Conservation (phyloP, 108 stramenopile genomes). For the Poteriospumella lacustris region DNA sequence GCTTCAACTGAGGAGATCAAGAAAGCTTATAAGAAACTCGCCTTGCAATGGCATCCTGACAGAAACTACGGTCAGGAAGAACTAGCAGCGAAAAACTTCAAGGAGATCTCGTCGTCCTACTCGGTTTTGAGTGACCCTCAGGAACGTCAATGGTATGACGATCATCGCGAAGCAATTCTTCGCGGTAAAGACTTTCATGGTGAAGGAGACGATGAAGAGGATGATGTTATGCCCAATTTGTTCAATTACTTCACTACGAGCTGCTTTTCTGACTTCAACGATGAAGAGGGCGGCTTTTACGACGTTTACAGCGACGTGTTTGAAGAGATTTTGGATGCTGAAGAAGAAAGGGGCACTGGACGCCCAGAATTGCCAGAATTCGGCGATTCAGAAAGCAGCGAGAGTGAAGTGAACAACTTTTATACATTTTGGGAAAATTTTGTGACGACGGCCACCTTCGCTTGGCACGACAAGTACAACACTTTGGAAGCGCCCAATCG, state of each 20-base stretch:
- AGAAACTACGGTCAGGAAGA: slow-evolving; percentile 36
- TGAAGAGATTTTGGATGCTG: slow-evolving; percentile 4
- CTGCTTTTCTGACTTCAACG: slow-evolving; percentile 37
- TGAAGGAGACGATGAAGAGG: slow-evolving; percentile 23
- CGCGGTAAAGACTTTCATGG: slow-evolving; percentile 31
- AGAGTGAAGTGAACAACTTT: slow-evolving; percentile 31
- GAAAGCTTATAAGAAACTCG: slow-evolving; percentile 35
- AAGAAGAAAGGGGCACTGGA: background rate
- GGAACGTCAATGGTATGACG: slow-evolving; percentile 47
- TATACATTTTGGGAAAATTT: slow-evolving; percentile 29
- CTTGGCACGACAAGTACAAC: slow-evolving; percentile 41
- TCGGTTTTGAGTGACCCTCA: slow-evolving; percentile 40
- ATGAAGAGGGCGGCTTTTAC: slow-evolving; percentile 39
- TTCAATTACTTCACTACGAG: slow-evolving; percentile 25
- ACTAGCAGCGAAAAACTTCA: slow-evolving; percentile 20
- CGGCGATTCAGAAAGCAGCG: background rate
- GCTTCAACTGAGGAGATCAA: slow-evolving; percentile 27
- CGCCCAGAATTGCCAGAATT: too few relatives aligned
- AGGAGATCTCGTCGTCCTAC: slow-evolving; percentile 41
- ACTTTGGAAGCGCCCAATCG: slow-evolving; percentile 37
- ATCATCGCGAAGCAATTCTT: slow-evolving; percentile 39
- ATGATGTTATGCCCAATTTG: slow-evolving; percentile 15
- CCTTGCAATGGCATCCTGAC: slow-evolving; percentile 46
- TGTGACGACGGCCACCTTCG: slow-evolving; percentile 27
- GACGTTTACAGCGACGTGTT: slow-evolving; percentile 33